Conservation (phyloP, 1,284 basidiomycete genomes). For the Malassezia caprae region DNA sequence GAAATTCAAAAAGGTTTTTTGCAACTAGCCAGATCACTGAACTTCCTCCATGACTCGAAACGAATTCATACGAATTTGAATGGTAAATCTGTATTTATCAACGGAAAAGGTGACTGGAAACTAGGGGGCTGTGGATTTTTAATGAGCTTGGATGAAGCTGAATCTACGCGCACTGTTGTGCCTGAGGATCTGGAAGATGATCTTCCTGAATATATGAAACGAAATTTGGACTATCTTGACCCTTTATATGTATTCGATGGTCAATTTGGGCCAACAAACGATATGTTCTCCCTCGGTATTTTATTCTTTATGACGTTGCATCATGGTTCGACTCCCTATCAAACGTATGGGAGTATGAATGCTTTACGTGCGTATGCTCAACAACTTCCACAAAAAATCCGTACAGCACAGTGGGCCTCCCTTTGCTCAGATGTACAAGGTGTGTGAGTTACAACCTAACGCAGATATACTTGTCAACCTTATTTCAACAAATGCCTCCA, state of each 20-base stretch:
- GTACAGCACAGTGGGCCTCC: slow-evolving; percentile 24
- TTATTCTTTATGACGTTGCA: slow-evolving; percentile 68
- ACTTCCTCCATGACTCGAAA: slow-evolving; percentile 81
- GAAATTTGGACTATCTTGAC: slow-evolving; percentile 86
- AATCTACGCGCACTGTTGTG: background rate
- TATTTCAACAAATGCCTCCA: slow-evolving; percentile 50
- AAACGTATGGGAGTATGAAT: slow-evolving; percentile 71
- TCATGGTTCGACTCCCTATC: slow-evolving; percentile 76
- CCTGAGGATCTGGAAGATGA: slow-evolving; percentile 56
- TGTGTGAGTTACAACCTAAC: background rate
- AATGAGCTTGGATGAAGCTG: slow-evolving; percentile 59
- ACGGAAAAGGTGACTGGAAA: slow-evolving; percentile 87
- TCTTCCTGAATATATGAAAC: slow-evolving; percentile 76
- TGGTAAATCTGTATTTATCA: slow-evolving; percentile 52
- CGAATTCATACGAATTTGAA: slow-evolving; percentile 84
- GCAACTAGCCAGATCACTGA: slow-evolving; percentile 75
- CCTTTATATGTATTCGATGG: slow-evolving; percentile 92
- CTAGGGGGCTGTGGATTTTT: slow-evolving; percentile 75
- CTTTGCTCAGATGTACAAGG: slow-evolving; percentile 31
- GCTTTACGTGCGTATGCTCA: slow-evolving; percentile 71
- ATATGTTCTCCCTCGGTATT: slow-evolving; percentile 89
- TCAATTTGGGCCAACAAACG: slow-evolving; percentile 66
- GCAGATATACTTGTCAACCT: slow-evolving; percentile 26
- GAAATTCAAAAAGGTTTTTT: slow-evolving; percentile 94
- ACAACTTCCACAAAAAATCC: slow-evolving; percentile 22